A percentile compares a stretch with the other conserved stretches of the same genome.
These are phyloP conservation scores for Lentinula raphanica DNA, from an alignment of 768 basidiomycete genomes.

Conservation along the genomic window DNA sequence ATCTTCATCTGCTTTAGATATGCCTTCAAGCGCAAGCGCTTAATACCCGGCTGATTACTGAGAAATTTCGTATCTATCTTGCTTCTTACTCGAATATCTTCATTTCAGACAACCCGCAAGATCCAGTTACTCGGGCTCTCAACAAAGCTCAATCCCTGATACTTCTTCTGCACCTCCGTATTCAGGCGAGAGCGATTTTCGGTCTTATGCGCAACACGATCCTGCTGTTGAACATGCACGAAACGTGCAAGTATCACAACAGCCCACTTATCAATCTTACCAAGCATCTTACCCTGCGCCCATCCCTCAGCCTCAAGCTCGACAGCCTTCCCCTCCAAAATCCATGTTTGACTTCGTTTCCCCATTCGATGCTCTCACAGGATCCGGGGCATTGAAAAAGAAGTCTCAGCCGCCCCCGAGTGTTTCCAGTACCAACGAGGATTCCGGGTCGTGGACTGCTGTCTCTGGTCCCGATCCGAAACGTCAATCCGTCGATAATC, in stretches of 20 bases:
- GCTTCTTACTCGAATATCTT: constrained; percentile 13
- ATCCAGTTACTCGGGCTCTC: constrained; percentile 47
- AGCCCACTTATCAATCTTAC: constrained; percentile 21
- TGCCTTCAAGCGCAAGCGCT: too few species aligned
- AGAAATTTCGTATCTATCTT: constrained; percentile 7
- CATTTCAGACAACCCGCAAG: constrained; percentile 40
- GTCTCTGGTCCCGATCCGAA: constrained; percentile 61
- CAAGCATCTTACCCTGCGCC: constrained; percentile 38
- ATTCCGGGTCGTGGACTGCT: constrained; percentile 49
- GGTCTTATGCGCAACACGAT: constrained; percentile 37
- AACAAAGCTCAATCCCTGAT: constrained; percentile 30
- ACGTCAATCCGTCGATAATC: constrained; percentile 78
- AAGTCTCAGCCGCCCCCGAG: constrained; percentile 47
- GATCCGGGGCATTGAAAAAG: constrained; percentile 53
- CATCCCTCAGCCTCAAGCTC: constrained; percentile 30
- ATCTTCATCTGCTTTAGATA: constrained; percentile 10
- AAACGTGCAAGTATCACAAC: constrained; percentile 22
- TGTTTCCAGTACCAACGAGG: constrained; percentile 46
- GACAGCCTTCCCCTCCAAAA: constrained; percentile 66
- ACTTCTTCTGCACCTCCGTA: constrained; percentile 46
- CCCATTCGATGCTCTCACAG: constrained; percentile 70
- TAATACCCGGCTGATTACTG: background rate
- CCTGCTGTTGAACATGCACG: constrained; percentile 36
- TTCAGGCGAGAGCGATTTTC: constrained; percentile 39
- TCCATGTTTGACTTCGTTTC: constrained; percentile 85